Evolutionary conservation across 192 early-diverging fungal genomes (phyloP), one percentile per base, ranked within the genome.

Genomic region (Coemansia sp.): DNA sequence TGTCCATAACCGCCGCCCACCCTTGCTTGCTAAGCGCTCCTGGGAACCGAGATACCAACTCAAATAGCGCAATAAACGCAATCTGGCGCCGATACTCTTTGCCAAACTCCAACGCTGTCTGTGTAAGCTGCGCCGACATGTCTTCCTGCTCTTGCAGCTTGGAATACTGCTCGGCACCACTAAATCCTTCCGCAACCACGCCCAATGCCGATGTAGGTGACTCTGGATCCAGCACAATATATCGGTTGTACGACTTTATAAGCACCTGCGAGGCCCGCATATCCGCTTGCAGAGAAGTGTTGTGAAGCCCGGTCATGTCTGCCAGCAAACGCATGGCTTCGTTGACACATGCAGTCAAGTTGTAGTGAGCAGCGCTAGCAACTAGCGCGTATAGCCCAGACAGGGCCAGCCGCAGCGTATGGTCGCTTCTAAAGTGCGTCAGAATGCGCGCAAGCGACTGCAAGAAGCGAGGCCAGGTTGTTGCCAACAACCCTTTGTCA

Each of bases 61-160:
- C 86, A 71, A 97, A 91, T 53, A 93, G 79, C n/a, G 95, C 80
- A 6, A 94, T 88, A 39, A 91, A 81, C 5, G 92, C 93, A 45
- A 95, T 76, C 73, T 97, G 94, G n/a, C 88, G 89, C 39, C 87
- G 85, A 58, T 90, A 90, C 58, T 89, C 91, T 34, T 84, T 79
- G 50, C 95, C 95, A 82, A 99, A 89, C 36, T 93, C 89, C 16
- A 94, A 83, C 0, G 87, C 81, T 39, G 83, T 58, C 32, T 85
- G 78, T 11, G 87, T 87, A 11, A 91, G 51, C 49, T 68, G 64
- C 11, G 67, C 53, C 5, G 64, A 58, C 20, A 36, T 32, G 1
- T 52, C 39, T 14, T 70, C 64, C 36, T 68, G 64, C 58, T 67
- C 65, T 26, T 69, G 71, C 21, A 70, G 67, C 37, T 71, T 60